phyloP scores from a whole-genome alignment of 106 monocot genomes.

The Dendrobium catenatum region DNA sequence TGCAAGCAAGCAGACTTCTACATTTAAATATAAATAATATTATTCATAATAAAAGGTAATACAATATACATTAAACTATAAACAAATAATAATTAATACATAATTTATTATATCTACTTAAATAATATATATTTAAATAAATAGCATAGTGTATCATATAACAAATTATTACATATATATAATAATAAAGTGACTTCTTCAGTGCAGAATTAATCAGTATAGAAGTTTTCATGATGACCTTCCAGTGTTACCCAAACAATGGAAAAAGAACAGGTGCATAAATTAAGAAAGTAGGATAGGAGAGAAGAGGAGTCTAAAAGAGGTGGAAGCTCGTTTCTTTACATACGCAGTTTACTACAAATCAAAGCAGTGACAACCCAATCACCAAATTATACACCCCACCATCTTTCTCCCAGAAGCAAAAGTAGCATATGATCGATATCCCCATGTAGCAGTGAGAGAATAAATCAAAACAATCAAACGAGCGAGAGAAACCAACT shows the following conservation, averaged over 20 bases:
- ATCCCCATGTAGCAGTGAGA: constrained; percentile 2
- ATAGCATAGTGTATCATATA: no score
- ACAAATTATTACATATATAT: no score
- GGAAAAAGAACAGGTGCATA: not conserved
- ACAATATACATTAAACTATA: no score
- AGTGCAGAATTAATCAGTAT: no score
- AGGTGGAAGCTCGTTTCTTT: not conserved
- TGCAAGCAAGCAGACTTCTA: no score
- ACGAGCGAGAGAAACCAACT: not conserved
- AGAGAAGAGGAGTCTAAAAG: not conserved
- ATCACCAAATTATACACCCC: constrained; percentile 7
- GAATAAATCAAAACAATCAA: constrained; percentile 4
- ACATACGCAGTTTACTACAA: not conserved
- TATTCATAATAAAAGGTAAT: no score
- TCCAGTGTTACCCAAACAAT: not conserved
- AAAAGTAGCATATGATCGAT: not conserved
- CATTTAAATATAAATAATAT: no score
- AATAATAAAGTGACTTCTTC: no score
- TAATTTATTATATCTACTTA: no score
- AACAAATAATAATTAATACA: no score
- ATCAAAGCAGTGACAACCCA: not conserved
- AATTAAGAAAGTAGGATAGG: not conserved
- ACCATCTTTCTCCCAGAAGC: not conserved
- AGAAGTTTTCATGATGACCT: no score
- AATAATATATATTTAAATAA: no score